Conservation (phyloP, 208 protist species). For the Borovskyia barvae region DNA sequence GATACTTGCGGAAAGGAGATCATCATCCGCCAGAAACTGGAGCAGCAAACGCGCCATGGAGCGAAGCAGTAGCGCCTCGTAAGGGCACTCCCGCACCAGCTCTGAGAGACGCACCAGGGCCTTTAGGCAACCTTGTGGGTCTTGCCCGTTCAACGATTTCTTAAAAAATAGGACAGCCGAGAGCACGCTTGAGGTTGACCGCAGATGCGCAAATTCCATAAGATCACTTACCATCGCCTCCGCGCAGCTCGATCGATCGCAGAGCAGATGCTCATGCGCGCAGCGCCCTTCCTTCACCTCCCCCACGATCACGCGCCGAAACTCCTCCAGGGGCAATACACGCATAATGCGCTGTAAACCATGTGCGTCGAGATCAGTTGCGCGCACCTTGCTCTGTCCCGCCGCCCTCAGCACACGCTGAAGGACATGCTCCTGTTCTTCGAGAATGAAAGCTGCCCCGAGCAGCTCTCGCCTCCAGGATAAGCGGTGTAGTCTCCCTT, state of each 20-base stretch:
- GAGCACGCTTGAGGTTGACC: conserved; percentile 12
- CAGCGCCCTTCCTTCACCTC: conserved; percentile 27
- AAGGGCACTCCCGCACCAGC: conserved; percentile 5
- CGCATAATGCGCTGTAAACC: conserved; percentile 65
- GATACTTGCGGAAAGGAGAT: conserved; percentile 3
- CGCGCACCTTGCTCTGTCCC: conserved; percentile 25
- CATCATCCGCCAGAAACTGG: conserved; percentile 6
- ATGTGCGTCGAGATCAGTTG: conserved; percentile 62
- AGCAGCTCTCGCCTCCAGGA: conserved; percentile 34
- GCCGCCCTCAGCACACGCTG: conserved; percentile 32
- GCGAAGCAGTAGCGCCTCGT: conserved; percentile 1
- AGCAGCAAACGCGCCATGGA: conserved; percentile 17
- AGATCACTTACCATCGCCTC: background rate
- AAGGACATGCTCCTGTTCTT: conserved; percentile 47
- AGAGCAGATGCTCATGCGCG: conserved; percentile 60
- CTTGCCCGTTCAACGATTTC: background rate
- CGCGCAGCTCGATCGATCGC: background rate
- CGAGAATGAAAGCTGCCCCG: conserved; percentile 52
- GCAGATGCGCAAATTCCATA: conserved; percentile 3
- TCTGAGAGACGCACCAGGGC: conserved; percentile 15
- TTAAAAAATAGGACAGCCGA: conserved; percentile 3
- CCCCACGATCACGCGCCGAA: background rate
- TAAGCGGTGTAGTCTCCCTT: background rate
- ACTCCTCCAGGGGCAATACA: conserved; percentile 37
- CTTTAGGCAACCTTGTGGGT: conserved; percentile 5